These are phyloP conservation scores for Lipomyces lipofer DNA, from an alignment of 805 yeast species.

Conservation along the genomic window DNA sequence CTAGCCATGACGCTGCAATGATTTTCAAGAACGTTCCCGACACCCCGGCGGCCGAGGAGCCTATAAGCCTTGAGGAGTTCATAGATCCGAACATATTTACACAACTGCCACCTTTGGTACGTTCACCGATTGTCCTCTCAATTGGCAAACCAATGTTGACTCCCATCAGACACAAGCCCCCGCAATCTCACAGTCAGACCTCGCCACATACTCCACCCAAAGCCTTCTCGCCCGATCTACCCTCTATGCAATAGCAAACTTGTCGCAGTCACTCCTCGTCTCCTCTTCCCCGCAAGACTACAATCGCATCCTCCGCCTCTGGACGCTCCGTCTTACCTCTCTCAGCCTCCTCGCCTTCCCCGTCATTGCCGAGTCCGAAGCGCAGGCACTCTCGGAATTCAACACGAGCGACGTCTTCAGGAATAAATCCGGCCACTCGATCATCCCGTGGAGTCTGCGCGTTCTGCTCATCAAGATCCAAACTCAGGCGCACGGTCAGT, in stretches of 20 bases:
- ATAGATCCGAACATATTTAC: constrained; percentile 21
- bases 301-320: constrained; percentile 24
- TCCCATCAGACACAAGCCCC: no score
- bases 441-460: constrained; percentile 41
- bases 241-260: constrained; percentile 15
- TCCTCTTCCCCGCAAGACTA: constrained; percentile 12
- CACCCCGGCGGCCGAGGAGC: constrained; percentile 24
- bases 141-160: no score
- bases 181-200: constrained; percentile 4
- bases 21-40: constrained; percentile 8
- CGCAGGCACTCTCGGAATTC: constrained; percentile 35
- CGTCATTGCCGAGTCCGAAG: constrained; percentile 39
- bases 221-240: constrained; percentile 18
- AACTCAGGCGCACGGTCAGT: constrained; percentile 40
- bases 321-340: constrained; percentile 22
- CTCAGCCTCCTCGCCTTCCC: constrained; percentile 14
- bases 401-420: constrained; percentile 31
- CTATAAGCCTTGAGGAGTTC: constrained; percentile 12
- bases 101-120: constrained; percentile 19
- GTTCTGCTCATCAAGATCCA: constrained; percentile 38
- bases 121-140: not conserved
- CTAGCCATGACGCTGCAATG: no score
- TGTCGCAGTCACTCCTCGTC: constrained; percentile 12
- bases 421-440: constrained; percentile 27
- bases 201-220: constrained; percentile 16